Percentiles rank a stretch among this genome's conserved stretches.
phyloP scores from a whole-genome alignment of 1,284 basidiomycete genomes.

The Cryptococcus sp. region DNA sequence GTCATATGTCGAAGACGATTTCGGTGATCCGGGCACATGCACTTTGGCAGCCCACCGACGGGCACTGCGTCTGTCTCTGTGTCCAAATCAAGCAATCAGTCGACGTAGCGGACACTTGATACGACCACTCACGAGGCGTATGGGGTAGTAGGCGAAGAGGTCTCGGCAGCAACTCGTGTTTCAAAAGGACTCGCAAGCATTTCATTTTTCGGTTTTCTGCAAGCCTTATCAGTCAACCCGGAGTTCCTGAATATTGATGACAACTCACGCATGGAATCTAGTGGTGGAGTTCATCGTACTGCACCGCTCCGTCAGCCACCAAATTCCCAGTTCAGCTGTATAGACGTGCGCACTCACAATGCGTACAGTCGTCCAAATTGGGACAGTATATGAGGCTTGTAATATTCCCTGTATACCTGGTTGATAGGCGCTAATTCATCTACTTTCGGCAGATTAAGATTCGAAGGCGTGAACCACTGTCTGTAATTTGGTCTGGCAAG shows the following conservation, averaged over 20 bases:
- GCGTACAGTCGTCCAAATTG: constrained; percentile 64
- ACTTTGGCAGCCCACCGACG: constrained; percentile 35
- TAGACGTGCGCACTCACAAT: constrained; percentile 29
- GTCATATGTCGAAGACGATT: not conserved
- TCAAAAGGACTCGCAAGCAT: constrained; percentile 47
- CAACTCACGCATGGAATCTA: constrained; percentile 33
- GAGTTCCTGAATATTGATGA: not conserved
- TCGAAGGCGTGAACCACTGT: constrained; percentile 74
- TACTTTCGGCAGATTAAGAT: constrained; percentile 63
- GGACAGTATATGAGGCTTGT: constrained; percentile 65
- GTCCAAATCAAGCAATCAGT: not conserved
- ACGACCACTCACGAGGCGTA: constrained; percentile 5
- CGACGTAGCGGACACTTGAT: constrained; percentile 57
- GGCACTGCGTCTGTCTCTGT: constrained; percentile 33
- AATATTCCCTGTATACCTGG: constrained; percentile 89
- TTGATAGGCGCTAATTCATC: constrained; percentile 43
- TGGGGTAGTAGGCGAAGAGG: constrained; percentile 9
- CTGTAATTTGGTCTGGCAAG: constrained; percentile 65
- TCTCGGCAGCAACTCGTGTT: constrained; percentile 25
- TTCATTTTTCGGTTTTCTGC: constrained; percentile 39
- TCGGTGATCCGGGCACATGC: constrained; percentile 14
- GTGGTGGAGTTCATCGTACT: constrained; percentile 50
- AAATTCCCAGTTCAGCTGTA: not conserved
- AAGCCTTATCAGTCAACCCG: constrained; percentile 1
- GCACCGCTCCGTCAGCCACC: not conserved